Evolutionary conservation across 116 monocot genomes (phyloP).

Genomic region (Phalaenopsis hybrid): DNA sequence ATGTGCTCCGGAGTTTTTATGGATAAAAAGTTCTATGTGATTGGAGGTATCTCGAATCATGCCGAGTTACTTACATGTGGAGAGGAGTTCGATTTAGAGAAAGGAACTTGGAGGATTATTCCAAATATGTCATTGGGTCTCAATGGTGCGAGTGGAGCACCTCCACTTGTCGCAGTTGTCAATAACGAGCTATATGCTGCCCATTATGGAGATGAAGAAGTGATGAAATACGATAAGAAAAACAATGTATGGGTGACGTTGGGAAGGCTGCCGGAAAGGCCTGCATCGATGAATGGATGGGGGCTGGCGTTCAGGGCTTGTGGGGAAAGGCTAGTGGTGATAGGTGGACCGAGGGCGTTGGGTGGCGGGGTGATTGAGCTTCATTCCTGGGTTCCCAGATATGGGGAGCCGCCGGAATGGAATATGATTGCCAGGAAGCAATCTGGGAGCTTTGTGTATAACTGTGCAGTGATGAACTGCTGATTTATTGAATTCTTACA

Average conservation of each 20-base stretch:
- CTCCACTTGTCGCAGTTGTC: slow-evolving; percentile 24
- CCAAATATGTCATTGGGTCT: slow-evolving; percentile 23
- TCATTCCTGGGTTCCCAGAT: slow-evolving; percentile 29
- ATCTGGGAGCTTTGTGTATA: slow-evolving; percentile 59
- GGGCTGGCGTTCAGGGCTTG: slow-evolving; percentile 19
- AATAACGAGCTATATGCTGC: slow-evolving; percentile 22
- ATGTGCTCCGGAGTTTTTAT: slow-evolving; percentile 35
- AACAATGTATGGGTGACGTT: slow-evolving; percentile 20
- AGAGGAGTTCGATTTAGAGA: slow-evolving; percentile 28
- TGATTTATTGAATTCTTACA: slow-evolving; percentile 18
- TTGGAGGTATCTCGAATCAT: slow-evolving; percentile 22
- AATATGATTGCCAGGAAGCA: slow-evolving; percentile 43
- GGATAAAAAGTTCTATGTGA: slow-evolving; percentile 30
- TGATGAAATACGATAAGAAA: slow-evolving; percentile 20
- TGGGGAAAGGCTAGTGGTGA: slow-evolving; percentile 12
- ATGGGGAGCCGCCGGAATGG: slow-evolving; percentile 31
- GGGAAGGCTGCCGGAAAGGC: slow-evolving; percentile 18
- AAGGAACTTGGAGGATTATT: slow-evolving; percentile 17
- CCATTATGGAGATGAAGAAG: slow-evolving; percentile 15
- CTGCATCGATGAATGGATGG: slow-evolving; percentile 24
- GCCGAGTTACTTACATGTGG: slow-evolving; percentile 21
- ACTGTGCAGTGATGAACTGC: slow-evolving; percentile 70
- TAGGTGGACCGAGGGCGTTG: slow-evolving; percentile 25
- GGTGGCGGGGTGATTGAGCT: slow-evolving; percentile 32
- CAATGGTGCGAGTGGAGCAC: slow-evolving; percentile 21